Percentiles rank a stretch among this genome's conserved stretches.
Conservation (phyloP, 805 yeast species). For the Barnettozyma wickerhamii region DNA sequence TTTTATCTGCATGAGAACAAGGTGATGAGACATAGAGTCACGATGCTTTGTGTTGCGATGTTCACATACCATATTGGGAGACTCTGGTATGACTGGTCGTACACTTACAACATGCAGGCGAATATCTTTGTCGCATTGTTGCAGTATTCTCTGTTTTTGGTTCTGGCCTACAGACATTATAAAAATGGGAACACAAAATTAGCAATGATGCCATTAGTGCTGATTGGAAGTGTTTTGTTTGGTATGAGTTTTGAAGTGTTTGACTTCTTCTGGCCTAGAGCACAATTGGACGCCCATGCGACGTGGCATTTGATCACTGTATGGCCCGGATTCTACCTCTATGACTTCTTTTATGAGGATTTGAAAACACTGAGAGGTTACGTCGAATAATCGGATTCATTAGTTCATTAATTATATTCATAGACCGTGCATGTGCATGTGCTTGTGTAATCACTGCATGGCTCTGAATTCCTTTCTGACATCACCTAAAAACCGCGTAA, state of each 20-base stretch:
- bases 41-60: slow-evolving; percentile 40
- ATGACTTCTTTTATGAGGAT: slow-evolving; percentile 51
- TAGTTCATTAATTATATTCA: neutral
- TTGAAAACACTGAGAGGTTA: slow-evolving; percentile 34
- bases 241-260: slow-evolving; percentile 91
- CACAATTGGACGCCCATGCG: slow-evolving; percentile 84
- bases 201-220: slow-evolving; percentile 43
- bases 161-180: slow-evolving; percentile 30
- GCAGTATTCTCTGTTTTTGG: slow-evolving; percentile 50
- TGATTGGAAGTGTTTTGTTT: slow-evolving; percentile 48
- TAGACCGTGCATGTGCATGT: too few species aligned
- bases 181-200: slow-evolving; percentile 15
- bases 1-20: slow-evolving; percentile 48
- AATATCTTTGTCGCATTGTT: slow-evolving; percentile 74
- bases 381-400: slow-evolving; percentile 8
- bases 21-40: slow-evolving; percentile 35
- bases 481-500: slow-evolving; percentile 20
- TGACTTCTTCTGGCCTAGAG: slow-evolving; percentile 75
- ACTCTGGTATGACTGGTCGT: slow-evolving; percentile 73
- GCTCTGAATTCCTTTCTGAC: slow-evolving; percentile 19
- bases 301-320: slow-evolving; percentile 91
- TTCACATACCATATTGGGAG: slow-evolving; percentile 64
- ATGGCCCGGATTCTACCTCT: slow-evolving; percentile 74
- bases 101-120: slow-evolving; percentile 91
- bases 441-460: neutral